phyloP scores from a whole-genome alignment of 1,139 yeast species.

The Protomyces arabidopsidicola region DNA sequence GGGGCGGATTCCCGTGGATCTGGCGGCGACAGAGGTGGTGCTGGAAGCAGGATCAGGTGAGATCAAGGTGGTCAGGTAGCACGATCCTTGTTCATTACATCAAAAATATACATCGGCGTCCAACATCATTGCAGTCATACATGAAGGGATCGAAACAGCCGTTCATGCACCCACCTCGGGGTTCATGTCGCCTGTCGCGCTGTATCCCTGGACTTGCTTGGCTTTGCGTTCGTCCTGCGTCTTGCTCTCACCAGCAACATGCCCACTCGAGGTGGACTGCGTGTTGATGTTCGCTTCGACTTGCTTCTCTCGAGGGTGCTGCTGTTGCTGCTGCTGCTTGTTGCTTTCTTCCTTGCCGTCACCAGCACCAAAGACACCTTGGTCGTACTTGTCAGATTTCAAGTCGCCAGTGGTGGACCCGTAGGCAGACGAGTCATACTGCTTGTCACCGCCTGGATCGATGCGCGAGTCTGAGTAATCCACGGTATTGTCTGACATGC shows the following conservation, averaged over 20 bases:
- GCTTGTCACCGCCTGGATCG: conserved; percentile 23
- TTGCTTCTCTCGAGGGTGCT: not conserved
- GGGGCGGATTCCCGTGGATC: conserved; percentile 42
- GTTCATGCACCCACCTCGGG: conserved; percentile 20
- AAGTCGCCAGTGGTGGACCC: conserved; percentile 23
- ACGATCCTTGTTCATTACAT: not conserved
- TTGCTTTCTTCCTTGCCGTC: not conserved
- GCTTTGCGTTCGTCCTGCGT: conserved; percentile 6
- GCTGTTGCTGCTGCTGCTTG: conserved; percentile 4
- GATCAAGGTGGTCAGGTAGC: conserved; percentile 9
- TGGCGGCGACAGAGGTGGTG: conserved; percentile 19
- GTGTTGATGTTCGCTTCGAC: not conserved
- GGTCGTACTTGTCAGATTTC: not conserved
- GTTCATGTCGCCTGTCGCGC: conserved; percentile 18
- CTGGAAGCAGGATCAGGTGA: conserved; percentile 2
- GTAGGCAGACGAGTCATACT: conserved; percentile 15
- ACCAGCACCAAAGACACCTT: conserved; percentile 10
- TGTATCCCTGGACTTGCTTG: conserved; percentile 18
- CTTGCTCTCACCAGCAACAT: not conserved
- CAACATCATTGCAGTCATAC: not conserved
- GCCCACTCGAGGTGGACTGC: not conserved
- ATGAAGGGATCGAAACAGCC: not conserved
- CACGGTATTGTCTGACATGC: conserved; percentile 11
- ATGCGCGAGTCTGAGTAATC: conserved; percentile 16
- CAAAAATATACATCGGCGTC: not conserved